phyloP scores from a whole-genome alignment of 768 basidiomycete species.

The Sutorius australiensis region DNA sequence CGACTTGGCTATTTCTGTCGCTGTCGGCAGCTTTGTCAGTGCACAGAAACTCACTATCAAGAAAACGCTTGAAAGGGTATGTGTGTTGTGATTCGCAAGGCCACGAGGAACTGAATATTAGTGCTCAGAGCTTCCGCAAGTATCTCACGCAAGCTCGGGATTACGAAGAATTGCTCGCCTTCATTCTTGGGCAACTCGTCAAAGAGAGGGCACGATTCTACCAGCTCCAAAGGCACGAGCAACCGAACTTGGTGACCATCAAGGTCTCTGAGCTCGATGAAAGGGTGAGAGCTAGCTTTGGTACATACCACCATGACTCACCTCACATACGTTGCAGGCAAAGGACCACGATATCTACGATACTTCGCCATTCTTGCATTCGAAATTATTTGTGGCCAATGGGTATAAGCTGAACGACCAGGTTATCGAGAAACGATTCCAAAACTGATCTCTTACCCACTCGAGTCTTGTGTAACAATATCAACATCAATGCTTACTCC shows the following conservation, averaged over 20 bases:
- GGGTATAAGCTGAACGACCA: slow-evolving; percentile 73
- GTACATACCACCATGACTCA: slow-evolving; percentile 7
- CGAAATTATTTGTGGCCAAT: slow-evolving; percentile 81
- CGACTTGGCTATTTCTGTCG: slow-evolving; percentile 94
- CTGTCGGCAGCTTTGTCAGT: slow-evolving; percentile 90
- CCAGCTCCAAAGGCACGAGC: slow-evolving; percentile 70
- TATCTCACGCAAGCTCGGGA: slow-evolving; percentile 95
- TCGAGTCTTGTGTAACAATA: slow-evolving; percentile 3
- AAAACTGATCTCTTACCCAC: slow-evolving; percentile 24
- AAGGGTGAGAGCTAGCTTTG: slow-evolving; percentile 50
- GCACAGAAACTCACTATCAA: slow-evolving; percentile 99
- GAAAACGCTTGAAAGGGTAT: slow-evolving; percentile 90
- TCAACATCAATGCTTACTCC: not conserved
- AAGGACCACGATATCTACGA: slow-evolving; percentile 98
- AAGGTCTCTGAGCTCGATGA: slow-evolving; percentile 83
- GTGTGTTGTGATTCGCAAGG: not conserved
- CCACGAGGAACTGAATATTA: slow-evolving; percentile 10
- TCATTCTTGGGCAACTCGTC: slow-evolving; percentile 88
- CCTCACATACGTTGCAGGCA: slow-evolving; percentile 47
- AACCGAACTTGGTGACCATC: slow-evolving; percentile 74
- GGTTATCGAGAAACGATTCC: slow-evolving; percentile 74
- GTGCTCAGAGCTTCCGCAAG: slow-evolving; percentile 84
- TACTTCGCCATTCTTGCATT: slow-evolving; percentile 76
- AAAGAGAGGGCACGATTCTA: slow-evolving; percentile 89
- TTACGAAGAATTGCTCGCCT: slow-evolving; percentile 92